Base-by-base conservation (phyloP, 192 early-diverging fungal species). In the Jimgerdemannia lactiflua region DNA sequence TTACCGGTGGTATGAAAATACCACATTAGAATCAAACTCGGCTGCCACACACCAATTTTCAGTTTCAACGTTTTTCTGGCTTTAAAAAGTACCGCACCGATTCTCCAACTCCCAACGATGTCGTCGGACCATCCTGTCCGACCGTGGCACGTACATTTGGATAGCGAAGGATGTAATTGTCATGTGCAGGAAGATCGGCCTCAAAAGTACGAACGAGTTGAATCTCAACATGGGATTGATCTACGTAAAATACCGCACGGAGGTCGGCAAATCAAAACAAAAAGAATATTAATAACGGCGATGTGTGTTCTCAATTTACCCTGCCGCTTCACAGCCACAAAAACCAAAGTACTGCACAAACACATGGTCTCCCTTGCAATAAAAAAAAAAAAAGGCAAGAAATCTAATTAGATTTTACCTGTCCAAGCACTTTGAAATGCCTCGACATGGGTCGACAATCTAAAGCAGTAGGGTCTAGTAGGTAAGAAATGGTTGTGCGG, bases 131-230 rank as follows among this genome's bases (percentile, higher is more conserved):
- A 59, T 59, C 14, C 14, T 59, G 6, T 59, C 49, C 49, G 6
- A 59, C 6, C 6, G 49, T 10, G 14, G 49, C 49, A 59, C 49
- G 49, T 2, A 14, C 49, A 75, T 78, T 75, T 63, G 74, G 74
- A 67, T 77, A 77, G 10, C 68, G 71, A 65, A 77, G 66, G 10
- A 79, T 79, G 29, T 75, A 75, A 20, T 79, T 66, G 43, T 79
- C 78, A 43, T 75, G 65, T n/a, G 74, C 71, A 65, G 74, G 78
- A 43, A 79, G 73, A 68, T 79, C 78, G 18, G 74, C 69, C 29
- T 79, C 78, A 75, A 79, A 79, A 0, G 74, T 73, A 6, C 72
- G 74, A 41, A 79, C 78, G 18, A 79, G 67, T 11, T 59, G 10
- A 14, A 79, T 67, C n/a, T 71, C 44, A 4, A 79, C 65, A 59